A percentile compares a stretch with the other conserved stretches of the same genome.
phyloP scores from a whole-genome alignment of 805 yeast species.

The Wickerhamiella qilinensis region DNA sequence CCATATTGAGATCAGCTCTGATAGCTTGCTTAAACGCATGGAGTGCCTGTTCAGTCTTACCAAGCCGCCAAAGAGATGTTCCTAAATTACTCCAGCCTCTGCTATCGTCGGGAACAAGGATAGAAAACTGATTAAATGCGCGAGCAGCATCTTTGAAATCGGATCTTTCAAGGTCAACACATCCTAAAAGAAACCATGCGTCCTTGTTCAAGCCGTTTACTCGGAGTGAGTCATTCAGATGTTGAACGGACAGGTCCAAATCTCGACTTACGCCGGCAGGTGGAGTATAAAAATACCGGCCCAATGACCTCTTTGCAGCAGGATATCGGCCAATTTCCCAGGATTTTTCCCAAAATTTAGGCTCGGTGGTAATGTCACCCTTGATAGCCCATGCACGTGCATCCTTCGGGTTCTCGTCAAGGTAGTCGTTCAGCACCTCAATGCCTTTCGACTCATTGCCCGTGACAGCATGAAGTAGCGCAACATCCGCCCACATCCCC shows the following conservation, averaged over 20 bases:
- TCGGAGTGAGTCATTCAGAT: constrained; percentile 58
- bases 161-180: constrained; percentile 61
- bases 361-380: constrained; percentile 74
- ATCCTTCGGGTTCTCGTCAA: constrained; percentile 46
- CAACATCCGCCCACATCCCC: constrained; percentile 63
- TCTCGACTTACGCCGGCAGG: constrained; percentile 44
- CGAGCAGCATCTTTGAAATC: constrained; percentile 70
- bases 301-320: constrained; percentile 72
- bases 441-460: constrained; percentile 60
- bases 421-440: constrained; percentile 36
- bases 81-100: constrained; percentile 88
- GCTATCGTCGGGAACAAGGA: constrained; percentile 65
- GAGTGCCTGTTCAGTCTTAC: constrained; percentile 62
- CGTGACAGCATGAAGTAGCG: constrained; percentile 75
- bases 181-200: constrained; percentile 88
- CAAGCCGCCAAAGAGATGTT: constrained; percentile 50
- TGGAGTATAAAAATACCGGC: constrained; percentile 53
- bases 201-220: constrained; percentile 60
- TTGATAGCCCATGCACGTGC: constrained; percentile 70
- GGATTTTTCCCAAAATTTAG: constrained; percentile 61
- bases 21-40: constrained; percentile 73
- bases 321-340: constrained; percentile 78
- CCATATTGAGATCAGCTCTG: constrained; percentile 39
- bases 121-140: constrained; percentile 81
- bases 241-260: constrained; percentile 37